Conservation (phyloP, 2,329 filamentous ascomycete genomes). For the Fusarium sp. region DNA sequence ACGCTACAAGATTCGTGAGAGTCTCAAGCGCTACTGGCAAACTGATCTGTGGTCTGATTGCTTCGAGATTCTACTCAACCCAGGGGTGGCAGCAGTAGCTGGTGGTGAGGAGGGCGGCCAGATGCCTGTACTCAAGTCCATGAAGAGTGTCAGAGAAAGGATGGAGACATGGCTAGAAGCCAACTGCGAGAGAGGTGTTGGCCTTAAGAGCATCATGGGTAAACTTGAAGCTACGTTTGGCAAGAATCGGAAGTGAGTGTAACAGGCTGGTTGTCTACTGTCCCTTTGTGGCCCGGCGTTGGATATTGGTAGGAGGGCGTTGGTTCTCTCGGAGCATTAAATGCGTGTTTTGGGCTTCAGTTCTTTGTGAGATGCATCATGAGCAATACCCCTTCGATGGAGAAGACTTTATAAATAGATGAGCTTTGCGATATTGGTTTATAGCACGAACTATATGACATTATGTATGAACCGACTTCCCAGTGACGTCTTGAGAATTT, state of each 20-base stretch:
- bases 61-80: conserved; percentile 90
- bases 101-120: conserved; percentile 71
- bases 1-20: conserved; percentile 83
- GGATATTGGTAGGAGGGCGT: conserved; percentile 11
- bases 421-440: neutral
- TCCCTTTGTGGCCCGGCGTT: conserved; percentile 33
- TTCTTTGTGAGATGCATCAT: conserved; percentile 23
- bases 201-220: conserved; percentile 76
- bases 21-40: conserved; percentile 96
- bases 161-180: conserved; percentile 88
- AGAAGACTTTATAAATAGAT: conserved; percentile 12
- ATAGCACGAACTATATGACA: neutral
- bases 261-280: neutral
- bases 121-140: conserved; percentile 78
- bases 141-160: conserved; percentile 74
- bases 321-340: conserved; percentile 9
- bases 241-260: conserved; percentile 48
- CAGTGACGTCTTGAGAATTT: neutral
- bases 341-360: neutral
- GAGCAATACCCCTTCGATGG: conserved; percentile 29
- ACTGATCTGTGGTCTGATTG: conserved; percentile 86
- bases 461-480: neutral
- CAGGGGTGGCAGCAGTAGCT: conserved; percentile 72
- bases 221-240: conserved; percentile 68
- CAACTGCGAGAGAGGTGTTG: conserved; percentile 83